Base-by-base conservation (phyloP, 305 asterid species). In the Fraxinus greggii region DNA sequence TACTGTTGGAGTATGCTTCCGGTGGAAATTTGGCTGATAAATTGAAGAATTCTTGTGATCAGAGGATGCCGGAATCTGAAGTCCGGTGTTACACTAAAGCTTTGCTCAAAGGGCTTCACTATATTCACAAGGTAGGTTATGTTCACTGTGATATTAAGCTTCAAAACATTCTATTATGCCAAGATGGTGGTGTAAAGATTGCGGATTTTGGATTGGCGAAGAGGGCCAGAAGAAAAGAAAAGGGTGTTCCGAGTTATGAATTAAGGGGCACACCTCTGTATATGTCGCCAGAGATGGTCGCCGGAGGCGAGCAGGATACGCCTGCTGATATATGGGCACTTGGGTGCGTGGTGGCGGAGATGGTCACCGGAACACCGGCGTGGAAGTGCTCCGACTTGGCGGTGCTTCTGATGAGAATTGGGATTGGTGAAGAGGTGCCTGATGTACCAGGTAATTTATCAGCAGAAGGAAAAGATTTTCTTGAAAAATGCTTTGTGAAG, bases 191-290 rank as follows among this genome's bases (percentile, higher is more conserved):
- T 0, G 83, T 87, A 0, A 92, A 83, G 77, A 88, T 93, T 6
- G 97, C 92, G 0, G 97, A 93, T 89, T 93, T 93, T 51, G 97
- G 97, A 0, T 54, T 93, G 82, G 95, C 97, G 63, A 92, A 89
- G 85, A 69, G 79, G 19, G 81, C 32, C 0, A 88, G 33, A 2
- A 82, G 56, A 7, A n/a, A 2, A 4, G 31, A 26, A 2, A 72
- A 40, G 26, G 79, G 19, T 24, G 79, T 19, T 69, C 29, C 31
- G 31, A 70, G 88, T 19, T 40, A 88, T 67, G 89, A 85, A 72
- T 32, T 93, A 78, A 81, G 94, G 72, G 97, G 97, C n/a, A 93
- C 95, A 76, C 97, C 97, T 2, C 51, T 93, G 85, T 92, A 92
- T 80, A 91, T 92, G 97, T 86, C 97, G 78, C 90, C 92, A 77